These are phyloP conservation scores for Paxillus rubicundulus DNA, from an alignment of 768 basidiomycete genomes.

Conservation along the genomic window DNA sequence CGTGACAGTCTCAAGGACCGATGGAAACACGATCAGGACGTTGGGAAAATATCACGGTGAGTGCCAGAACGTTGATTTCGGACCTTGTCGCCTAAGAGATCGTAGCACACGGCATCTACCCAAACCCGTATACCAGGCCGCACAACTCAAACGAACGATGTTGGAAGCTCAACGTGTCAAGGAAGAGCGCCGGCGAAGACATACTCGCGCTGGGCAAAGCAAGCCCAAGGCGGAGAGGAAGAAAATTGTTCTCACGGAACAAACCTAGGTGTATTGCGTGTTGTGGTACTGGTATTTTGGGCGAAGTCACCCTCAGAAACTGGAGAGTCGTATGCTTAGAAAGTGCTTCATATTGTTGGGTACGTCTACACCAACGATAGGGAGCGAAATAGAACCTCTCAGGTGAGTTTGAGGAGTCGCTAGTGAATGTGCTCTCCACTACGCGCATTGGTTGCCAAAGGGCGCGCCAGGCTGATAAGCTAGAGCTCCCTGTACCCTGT, in stretches of 20 bases:
- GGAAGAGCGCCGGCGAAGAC: slow-evolving; percentile 88
- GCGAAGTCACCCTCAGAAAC: slow-evolving; percentile 7
- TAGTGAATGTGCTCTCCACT: slow-evolving; percentile 45
- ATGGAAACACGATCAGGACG: slow-evolving; percentile 83
- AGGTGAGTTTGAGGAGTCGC: slow-evolving; percentile 58
- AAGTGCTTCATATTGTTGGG: not conserved
- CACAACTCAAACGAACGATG: slow-evolving; percentile 90
- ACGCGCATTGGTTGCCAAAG: slow-evolving; percentile 57
- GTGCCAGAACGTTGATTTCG: slow-evolving; percentile 23
- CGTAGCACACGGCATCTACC: slow-evolving; percentile 78
- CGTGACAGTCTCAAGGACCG: slow-evolving; percentile 81
- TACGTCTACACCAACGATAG: slow-evolving; percentile 1
- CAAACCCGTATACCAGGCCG: slow-evolving; percentile 85
- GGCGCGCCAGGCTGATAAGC: slow-evolving; percentile 57
- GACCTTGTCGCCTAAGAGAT: slow-evolving; percentile 2
- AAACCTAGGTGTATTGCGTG: slow-evolving; percentile 37
- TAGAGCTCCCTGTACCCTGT: slow-evolving; percentile 60
- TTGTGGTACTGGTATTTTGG: slow-evolving; percentile 4
- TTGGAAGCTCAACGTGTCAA: slow-evolving; percentile 85
- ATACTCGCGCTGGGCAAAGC: slow-evolving; percentile 78
- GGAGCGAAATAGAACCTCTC: slow-evolving; percentile 28
- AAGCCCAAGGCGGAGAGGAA: slow-evolving; percentile 93
- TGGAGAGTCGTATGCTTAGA: slow-evolving; percentile 1
- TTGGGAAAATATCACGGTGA: slow-evolving; percentile 78
- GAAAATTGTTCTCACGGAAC: slow-evolving; percentile 80